These are phyloP conservation scores for Chlamydomonas urium DNA, from an alignment of 139 green algal species.

Conservation along the genomic window DNA sequence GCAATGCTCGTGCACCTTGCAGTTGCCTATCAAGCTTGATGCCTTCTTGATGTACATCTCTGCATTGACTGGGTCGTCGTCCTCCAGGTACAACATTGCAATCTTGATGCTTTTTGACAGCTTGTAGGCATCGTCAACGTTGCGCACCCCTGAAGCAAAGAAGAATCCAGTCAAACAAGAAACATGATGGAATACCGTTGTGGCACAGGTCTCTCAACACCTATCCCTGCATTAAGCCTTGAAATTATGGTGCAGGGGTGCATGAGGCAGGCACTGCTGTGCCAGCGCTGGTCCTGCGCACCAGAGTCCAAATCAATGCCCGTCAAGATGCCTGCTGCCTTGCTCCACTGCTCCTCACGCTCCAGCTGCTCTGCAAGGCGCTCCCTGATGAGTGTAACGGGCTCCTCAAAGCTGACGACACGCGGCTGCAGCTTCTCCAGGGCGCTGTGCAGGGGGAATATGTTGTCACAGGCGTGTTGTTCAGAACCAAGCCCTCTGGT, in stretches of 20 bases:
- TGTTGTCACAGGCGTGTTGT: too few relatives aligned
- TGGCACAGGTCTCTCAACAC: too few relatives aligned
- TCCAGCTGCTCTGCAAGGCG: slow-evolving; percentile 63
- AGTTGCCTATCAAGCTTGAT: slow-evolving; percentile 64
- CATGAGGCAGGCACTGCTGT: too few relatives aligned
- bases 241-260: too few relatives aligned
- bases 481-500: too few relatives aligned
- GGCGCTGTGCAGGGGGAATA: too few relatives aligned
- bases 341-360: slow-evolving; percentile 83
- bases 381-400: slow-evolving; percentile 64
- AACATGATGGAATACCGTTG: too few relatives aligned
- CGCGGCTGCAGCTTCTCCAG: slow-evolving; percentile 71
- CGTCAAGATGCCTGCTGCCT: slow-evolving; percentile 74
- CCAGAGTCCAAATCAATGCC: slow-evolving; percentile 90
- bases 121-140: slow-evolving; percentile 70
- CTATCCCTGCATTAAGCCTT: too few relatives aligned
- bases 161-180: too few relatives aligned
- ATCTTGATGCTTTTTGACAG: slow-evolving; percentile 90
- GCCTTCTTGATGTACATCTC: slow-evolving; percentile 94
- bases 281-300: too few relatives aligned
- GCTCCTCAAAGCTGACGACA: slow-evolving; percentile 85
- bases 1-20: too few relatives aligned
- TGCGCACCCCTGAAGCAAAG: slow-evolving; percentile 24
- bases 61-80: slow-evolving; percentile 86
- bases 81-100: slow-evolving; percentile 92